phyloP scores from a whole-genome alignment of 1,139 yeast species.

The Saccharomycopsis crataegensis region DNA sequence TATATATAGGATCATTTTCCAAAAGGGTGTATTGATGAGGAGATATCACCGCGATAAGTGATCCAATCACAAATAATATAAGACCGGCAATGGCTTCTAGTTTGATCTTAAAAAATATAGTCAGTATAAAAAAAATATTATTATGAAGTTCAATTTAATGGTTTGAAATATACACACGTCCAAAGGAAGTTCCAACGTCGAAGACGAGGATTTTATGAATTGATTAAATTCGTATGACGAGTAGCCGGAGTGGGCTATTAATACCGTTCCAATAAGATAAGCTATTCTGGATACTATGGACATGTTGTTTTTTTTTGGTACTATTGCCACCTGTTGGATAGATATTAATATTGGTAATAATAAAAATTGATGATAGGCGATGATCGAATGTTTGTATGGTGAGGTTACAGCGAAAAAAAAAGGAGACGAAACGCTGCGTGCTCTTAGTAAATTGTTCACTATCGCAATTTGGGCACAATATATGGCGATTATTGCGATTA shows the following conservation, averaged over 20 bases:
- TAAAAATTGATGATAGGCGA: neutral
- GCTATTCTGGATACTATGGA: constrained; percentile 14
- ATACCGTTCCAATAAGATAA: constrained; percentile 31
- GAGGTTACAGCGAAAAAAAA: too few relatives aligned
- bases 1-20: constrained; percentile 25
- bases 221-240: constrained; percentile 47
- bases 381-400: too few relatives aligned
- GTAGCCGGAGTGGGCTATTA: constrained; percentile 42
- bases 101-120: constrained; percentile 26
- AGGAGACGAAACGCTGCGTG: too few relatives aligned
- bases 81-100: constrained; percentile 39
- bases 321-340: neutral
- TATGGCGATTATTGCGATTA: neutral
- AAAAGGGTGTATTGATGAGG: constrained; percentile 19
- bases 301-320: constrained; percentile 1
- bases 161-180: constrained; percentile 29
- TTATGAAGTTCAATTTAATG: neutral
- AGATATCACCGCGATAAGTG: constrained; percentile 29
- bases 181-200: constrained; percentile 24
- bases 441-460: too few relatives aligned
- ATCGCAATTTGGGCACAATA: too few relatives aligned
- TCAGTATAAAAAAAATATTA: neutral
- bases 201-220: constrained; percentile 26
- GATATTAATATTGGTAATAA: neutral
- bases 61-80: constrained; percentile 33